phyloP scores from a whole-genome alignment of 441 rosid species.

The Populus trichocarpa region DNA sequence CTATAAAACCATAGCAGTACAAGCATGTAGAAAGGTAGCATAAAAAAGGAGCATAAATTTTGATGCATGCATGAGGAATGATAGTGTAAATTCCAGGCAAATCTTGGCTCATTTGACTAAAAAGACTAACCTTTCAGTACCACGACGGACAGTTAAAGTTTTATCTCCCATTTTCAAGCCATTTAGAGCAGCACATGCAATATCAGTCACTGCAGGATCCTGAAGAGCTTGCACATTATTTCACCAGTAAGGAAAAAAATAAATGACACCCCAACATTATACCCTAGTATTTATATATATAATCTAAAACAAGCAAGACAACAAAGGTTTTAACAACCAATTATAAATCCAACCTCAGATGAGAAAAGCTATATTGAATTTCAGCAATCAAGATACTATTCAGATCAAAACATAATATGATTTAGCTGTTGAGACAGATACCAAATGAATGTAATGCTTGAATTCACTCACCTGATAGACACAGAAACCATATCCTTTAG shows the following conservation, averaged over 20 bases:
- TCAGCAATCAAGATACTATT: neutral
- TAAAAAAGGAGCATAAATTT: too few relatives aligned
- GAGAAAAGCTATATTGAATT: neutral
- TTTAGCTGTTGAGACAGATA: neutral
- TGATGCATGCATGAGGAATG: too few relatives aligned
- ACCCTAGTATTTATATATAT: neutral
- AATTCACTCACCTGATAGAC: conserved; percentile 41
- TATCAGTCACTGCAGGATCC: conserved; percentile 76
- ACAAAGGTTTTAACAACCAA: neutral
- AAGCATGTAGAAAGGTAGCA: too few relatives aligned
- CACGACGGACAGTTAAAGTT: too few relatives aligned
- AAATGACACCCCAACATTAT: neutral
- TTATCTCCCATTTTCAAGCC: too few relatives aligned
- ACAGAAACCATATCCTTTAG: conserved; percentile 85
- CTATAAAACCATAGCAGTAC: too few relatives aligned
- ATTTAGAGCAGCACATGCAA: conserved; percentile 60
- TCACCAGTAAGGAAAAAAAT: neutral
- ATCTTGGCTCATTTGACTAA: too few relatives aligned
- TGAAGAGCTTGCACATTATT: neutral
- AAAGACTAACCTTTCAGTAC: too few relatives aligned
- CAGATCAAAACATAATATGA: neutral
- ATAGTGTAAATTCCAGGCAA: too few relatives aligned
- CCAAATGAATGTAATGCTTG: neutral
- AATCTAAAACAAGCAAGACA: neutral
- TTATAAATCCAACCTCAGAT: neutral